A percentile compares a stretch with the other conserved stretches of the same genome.
phyloP scores from a whole-genome alignment of 148 eudicot genomes.

The Amaranthus hypochondriacus region DNA sequence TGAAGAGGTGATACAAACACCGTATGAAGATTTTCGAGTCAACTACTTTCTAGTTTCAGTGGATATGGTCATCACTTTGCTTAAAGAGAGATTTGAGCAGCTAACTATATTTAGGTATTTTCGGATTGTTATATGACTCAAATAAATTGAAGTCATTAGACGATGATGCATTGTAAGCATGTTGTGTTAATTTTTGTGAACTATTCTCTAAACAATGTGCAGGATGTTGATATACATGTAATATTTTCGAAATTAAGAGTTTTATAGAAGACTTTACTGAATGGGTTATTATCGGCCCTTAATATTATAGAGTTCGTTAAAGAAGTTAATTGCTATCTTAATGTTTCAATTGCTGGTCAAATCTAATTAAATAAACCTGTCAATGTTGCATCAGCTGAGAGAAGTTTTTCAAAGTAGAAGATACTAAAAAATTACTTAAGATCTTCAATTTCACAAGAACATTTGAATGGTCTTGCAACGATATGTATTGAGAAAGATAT shows the following conservation, averaged over 20 bases:
- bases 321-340: neutral
- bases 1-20: neutral
- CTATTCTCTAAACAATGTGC: neutral
- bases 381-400: neutral
- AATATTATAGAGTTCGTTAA: neutral
- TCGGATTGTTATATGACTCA: neutral
- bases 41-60: neutral
- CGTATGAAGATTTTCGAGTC: neutral
- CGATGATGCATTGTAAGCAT: neutral
- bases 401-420: slow-evolving; percentile 14
- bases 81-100: slow-evolving; percentile 1
- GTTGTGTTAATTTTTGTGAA: neutral
- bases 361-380: neutral
- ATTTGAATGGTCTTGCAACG: neutral
- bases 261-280: neutral
- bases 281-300: neutral
- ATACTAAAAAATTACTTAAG: neutral
- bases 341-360: slow-evolving; percentile 4
- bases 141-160: neutral
- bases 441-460: slow-evolving; percentile 6
- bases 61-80: neutral
- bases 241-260: neutral
- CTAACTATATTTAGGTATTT: neutral
- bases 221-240: neutral
- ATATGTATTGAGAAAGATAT: neutral